phyloP scores from a whole-genome alignment of 2,329 filamentous ascomycete genomes.

The Xylariaceae sp. region DNA sequence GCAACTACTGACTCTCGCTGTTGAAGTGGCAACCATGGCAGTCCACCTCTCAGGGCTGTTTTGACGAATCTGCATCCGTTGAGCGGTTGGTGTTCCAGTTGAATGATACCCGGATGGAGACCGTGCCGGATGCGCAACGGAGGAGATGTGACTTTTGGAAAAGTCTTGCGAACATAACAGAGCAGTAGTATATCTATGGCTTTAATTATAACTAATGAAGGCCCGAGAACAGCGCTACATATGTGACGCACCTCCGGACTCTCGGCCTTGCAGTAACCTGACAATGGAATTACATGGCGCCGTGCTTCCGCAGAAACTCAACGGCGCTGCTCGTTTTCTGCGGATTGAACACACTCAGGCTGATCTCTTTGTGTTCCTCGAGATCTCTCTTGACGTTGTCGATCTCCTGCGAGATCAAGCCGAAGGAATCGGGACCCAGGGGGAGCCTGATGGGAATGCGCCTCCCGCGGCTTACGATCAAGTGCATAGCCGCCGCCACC shows the following conservation, averaged over 20 bases:
- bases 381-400: conserved; percentile 24
- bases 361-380: conserved; percentile 28
- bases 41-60: too few relatives aligned
- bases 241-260: too few relatives aligned
- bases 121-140: conserved; percentile 24
- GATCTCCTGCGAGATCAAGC: conserved; percentile 24
- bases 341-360: conserved; percentile 12
- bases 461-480: conserved; percentile 24
- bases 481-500: conserved; percentile 30
- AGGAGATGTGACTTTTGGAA: conserved; percentile 36
- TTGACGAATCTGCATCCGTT: too few relatives aligned
- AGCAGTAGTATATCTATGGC: too few relatives aligned
- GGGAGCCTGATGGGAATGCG: conserved; percentile 34
- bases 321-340: conserved; percentile 1
- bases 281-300: too few relatives aligned
- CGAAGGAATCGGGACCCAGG: conserved; percentile 31
- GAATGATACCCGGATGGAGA: conserved; percentile 32
- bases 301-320: not conserved
- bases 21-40: too few relatives aligned
- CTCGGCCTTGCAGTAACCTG: too few relatives aligned
- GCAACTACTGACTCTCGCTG: too few relatives aligned
- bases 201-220: too few relatives aligned
- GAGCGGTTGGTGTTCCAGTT: conserved; percentile 34
- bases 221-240: too few relatives aligned
- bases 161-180: conserved; percentile 25